Evolutionary conservation across 177 flowering plant species (phyloP).

Genomic region (Vitis hybrid): DNA sequence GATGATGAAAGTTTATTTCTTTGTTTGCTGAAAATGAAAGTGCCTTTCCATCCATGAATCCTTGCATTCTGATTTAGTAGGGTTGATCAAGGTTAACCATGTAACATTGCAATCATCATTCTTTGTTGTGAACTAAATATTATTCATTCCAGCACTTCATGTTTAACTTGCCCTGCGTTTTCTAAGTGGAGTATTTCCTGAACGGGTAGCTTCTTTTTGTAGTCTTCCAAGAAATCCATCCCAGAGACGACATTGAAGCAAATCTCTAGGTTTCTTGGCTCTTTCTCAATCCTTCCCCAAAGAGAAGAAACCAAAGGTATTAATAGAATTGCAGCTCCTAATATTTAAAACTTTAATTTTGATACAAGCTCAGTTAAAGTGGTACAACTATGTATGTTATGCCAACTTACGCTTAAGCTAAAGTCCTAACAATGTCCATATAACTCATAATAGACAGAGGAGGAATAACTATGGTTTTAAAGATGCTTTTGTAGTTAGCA

Average conservation of each 20-base stretch:
- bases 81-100: background rate
- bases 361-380: background rate
- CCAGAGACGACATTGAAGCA: constrained; percentile 55
- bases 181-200: constrained; percentile 4
- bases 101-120: background rate
- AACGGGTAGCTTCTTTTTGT: constrained; percentile 12
- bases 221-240: constrained; percentile 53
- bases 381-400: too few relatives aligned
- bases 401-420: too few relatives aligned
- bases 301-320: constrained; percentile 49
- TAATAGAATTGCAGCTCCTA: background rate
- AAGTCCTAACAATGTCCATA: too few relatives aligned
- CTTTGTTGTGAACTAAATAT: background rate
- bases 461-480: too few relatives aligned
- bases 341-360: too few relatives aligned
- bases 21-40: background rate
- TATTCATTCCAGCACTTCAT: background rate
- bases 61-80: background rate
- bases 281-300: constrained; percentile 48
- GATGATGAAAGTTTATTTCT: background rate
- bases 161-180: background rate
- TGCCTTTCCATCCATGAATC: background rate
- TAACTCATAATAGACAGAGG: too few relatives aligned
- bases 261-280: constrained; percentile 51
- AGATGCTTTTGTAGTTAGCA: too few relatives aligned